A percentile compares a stretch with the other conserved stretches of the same genome.
These are phyloP conservation scores for Austroboletus novae-zelandiae DNA, from an alignment of 1,284 basidiomycete genomes.

Conservation along the genomic window DNA sequence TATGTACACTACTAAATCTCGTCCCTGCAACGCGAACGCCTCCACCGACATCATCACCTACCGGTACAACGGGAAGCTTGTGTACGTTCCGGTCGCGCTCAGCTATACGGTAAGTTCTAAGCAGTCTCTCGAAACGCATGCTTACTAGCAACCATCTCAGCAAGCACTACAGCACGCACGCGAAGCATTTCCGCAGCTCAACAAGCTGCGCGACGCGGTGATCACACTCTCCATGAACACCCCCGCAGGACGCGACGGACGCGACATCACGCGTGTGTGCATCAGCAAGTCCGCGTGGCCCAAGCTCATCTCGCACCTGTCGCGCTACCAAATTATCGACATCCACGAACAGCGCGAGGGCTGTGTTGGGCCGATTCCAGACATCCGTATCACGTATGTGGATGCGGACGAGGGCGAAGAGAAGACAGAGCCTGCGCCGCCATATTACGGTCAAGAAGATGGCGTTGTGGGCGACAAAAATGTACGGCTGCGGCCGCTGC, in stretches of 20 bases:
- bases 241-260: constrained; percentile 21
- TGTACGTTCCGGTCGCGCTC: constrained; percentile 52
- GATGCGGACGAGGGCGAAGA: constrained; percentile 6
- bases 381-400: constrained; percentile 19
- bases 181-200: constrained; percentile 46
- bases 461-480: constrained; percentile 13
- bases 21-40: background rate
- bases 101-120: constrained; percentile 42
- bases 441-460: constrained; percentile 2
- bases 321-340: constrained; percentile 55
- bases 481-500: background rate
- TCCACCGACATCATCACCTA: constrained; percentile 52
- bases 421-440: constrained; percentile 15
- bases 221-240: constrained; percentile 47
- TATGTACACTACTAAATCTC: background rate
- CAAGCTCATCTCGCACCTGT: constrained; percentile 41
- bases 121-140: too few species aligned
- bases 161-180: constrained; percentile 52
- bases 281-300: constrained; percentile 60
- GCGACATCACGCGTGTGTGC: constrained; percentile 37
- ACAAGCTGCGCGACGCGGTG: constrained; percentile 35
- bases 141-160: constrained; percentile 31
- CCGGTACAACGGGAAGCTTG: constrained; percentile 41
- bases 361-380: constrained; percentile 5
- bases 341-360: constrained; percentile 25